Conservation (phyloP, 352 stramenopile species). For the Globisporangium barbulae region DNA sequence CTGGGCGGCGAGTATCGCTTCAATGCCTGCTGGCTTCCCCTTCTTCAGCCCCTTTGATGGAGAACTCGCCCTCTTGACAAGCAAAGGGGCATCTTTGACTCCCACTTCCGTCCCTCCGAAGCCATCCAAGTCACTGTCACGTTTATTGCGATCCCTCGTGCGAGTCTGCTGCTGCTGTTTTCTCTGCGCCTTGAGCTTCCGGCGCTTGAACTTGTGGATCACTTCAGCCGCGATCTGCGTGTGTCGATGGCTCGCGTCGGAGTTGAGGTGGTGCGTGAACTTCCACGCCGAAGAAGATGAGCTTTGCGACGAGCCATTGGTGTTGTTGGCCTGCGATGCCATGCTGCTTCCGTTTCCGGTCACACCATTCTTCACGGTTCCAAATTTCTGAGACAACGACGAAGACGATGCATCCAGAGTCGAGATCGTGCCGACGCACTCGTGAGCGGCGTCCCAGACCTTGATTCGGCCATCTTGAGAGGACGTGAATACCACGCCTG, state of each 20-base stretch:
- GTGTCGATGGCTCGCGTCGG: slow-evolving; percentile 31
- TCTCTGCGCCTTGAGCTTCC: slow-evolving; percentile 20
- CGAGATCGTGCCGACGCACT: slow-evolving; percentile 52
- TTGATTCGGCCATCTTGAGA: slow-evolving; percentile 42
- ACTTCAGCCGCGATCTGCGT: slow-evolving; percentile 38
- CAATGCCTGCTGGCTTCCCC: slow-evolving; percentile 5
- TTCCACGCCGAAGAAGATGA: slow-evolving; percentile 35
- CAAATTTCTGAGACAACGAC: slow-evolving; percentile 1
- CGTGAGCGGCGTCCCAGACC: slow-evolving; percentile 39
- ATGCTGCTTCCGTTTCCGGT: slow-evolving; percentile 2
- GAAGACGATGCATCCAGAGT: slow-evolving; percentile 15
- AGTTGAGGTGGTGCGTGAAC: slow-evolving; percentile 36
- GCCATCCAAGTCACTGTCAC: not conserved
- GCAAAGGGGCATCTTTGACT: not conserved
- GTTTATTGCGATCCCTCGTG: not conserved
- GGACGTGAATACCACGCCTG: slow-evolving; percentile 45
- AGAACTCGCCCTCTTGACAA: not conserved
- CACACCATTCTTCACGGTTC: not conserved
- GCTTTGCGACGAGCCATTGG: slow-evolving; percentile 2
- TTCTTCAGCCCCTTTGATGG: not conserved
- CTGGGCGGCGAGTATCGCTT: slow-evolving; percentile 16
- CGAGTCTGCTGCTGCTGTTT: not conserved
- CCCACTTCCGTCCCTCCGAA: not conserved
- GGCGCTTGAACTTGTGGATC: slow-evolving; percentile 32
- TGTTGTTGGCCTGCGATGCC: slow-evolving; percentile 7